phyloP scores from a whole-genome alignment of 2,329 filamentous ascomycete species.

The Fusarium chaquense region DNA sequence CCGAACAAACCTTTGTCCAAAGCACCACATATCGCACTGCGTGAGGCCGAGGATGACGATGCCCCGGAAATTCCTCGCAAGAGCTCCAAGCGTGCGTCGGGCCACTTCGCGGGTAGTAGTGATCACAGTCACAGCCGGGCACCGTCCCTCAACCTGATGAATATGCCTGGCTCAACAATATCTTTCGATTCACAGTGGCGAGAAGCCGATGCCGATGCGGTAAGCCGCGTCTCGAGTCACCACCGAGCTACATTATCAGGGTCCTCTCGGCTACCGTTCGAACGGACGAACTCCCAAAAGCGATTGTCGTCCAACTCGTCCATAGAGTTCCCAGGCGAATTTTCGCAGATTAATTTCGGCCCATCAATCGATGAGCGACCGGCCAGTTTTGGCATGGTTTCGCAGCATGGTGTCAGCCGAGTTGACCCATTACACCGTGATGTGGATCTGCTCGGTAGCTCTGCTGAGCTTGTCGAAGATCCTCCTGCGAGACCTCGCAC shows the following conservation, averaged over 20 bases:
- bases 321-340: slow-evolving; percentile 60
- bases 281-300: slow-evolving; percentile 66
- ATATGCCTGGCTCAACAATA: slow-evolving; percentile 42
- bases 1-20: slow-evolving; percentile 42
- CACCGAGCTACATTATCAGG: slow-evolving; percentile 44
- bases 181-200: slow-evolving; percentile 40
- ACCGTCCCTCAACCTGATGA: slow-evolving; percentile 53
- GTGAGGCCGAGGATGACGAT: slow-evolving; percentile 50
- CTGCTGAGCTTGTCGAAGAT: slow-evolving; percentile 69
- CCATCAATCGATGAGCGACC: slow-evolving; percentile 60
- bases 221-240: slow-evolving; percentile 40
- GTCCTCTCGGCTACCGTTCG: slow-evolving; percentile 64
- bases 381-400: slow-evolving; percentile 68
- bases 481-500: slow-evolving; percentile 42
- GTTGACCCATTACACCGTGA: slow-evolving; percentile 62
- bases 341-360: slow-evolving; percentile 57
- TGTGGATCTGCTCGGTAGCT: slow-evolving; percentile 63
- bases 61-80: slow-evolving; percentile 75
- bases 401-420: slow-evolving; percentile 67
- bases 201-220: slow-evolving; percentile 37
- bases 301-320: slow-evolving; percentile 65
- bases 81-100: slow-evolving; percentile 75
- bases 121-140: slow-evolving; percentile 47
- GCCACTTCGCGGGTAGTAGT: slow-evolving; percentile 43
- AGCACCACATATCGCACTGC: slow-evolving; percentile 32